Percentiles rank a stretch among this genome's conserved stretches.
phyloP scores from a whole-genome alignment of 1,284 basidiomycete genomes.

The Rhodotorula sp. region DNA sequence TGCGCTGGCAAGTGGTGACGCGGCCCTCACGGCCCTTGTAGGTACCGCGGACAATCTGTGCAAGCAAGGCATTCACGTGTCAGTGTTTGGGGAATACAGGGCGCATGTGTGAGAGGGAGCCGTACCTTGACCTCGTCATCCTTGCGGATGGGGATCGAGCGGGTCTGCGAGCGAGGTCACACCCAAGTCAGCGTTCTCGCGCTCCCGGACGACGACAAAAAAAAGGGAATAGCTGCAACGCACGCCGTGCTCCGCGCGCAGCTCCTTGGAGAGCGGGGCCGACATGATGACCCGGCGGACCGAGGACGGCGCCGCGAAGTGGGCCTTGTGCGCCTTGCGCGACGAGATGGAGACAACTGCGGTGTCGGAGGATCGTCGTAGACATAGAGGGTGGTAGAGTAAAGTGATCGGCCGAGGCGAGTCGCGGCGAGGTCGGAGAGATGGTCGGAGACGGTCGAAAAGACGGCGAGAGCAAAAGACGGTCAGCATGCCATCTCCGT shows the following conservation, averaged over 20 bases:
- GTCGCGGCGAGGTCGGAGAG: neutral
- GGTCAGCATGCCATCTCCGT: neutral
- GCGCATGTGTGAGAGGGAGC: too few species aligned
- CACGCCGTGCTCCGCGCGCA: slow-evolving; percentile 78
- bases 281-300: slow-evolving; percentile 98
- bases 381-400: neutral
- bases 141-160: slow-evolving; percentile 93
- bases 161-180: slow-evolving; percentile 54
- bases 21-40: slow-evolving; percentile 99
- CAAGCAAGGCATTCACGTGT: neutral
- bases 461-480: too few species aligned
- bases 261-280: slow-evolving; percentile 91
- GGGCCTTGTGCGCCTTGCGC: slow-evolving; percentile 95
- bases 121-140: slow-evolving; percentile 94
- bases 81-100: neutral
- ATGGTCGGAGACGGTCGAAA: too few species aligned
- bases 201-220: too few species aligned
- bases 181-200: neutral
- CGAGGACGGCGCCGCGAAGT: slow-evolving; percentile 83
- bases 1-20: slow-evolving; percentile 71
- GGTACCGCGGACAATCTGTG: slow-evolving; percentile 67
- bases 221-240: too few species aligned
- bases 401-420: neutral
- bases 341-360: slow-evolving; percentile 48
- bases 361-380: too few species aligned